A percentile compares a stretch with the other conserved stretches of the same genome.
Conservation (phyloP, 2,329 filamentous ascomycete species). For the Colletotrichum tropicale region DNA sequence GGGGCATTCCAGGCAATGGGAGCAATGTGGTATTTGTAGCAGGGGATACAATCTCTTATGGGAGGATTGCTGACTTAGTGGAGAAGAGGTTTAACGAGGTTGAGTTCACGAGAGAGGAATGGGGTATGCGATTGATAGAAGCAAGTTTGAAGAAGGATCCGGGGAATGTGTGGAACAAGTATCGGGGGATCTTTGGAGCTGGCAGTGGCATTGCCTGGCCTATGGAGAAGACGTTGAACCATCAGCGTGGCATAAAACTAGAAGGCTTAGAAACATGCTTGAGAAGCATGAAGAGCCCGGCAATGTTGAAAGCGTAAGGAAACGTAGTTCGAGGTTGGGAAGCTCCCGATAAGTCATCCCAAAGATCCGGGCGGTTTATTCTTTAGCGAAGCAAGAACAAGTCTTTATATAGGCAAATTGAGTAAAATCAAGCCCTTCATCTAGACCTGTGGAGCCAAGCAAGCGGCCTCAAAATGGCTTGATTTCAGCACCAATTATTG, state of each 20-base stretch:
- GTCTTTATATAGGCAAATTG: neutral
- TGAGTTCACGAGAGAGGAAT: slow-evolving; percentile 52
- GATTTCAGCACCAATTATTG: neutral
- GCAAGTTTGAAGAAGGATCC: slow-evolving; percentile 51
- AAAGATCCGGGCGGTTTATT: neutral
- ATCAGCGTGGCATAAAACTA: slow-evolving; percentile 48
- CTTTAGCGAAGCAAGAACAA: neutral
- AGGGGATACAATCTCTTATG: slow-evolving; percentile 67
- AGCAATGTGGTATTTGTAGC: slow-evolving; percentile 56
- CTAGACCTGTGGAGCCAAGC: neutral
- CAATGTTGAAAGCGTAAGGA: neutral
- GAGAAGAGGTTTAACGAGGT: slow-evolving; percentile 42
- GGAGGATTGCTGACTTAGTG: slow-evolving; percentile 55
- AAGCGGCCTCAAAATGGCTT: neutral
- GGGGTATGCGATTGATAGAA: slow-evolving; percentile 49
- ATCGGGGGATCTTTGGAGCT: slow-evolving; percentile 64
- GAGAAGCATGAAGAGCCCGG: neutral
- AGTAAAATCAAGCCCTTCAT: neutral
- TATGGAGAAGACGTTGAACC: slow-evolving; percentile 56
- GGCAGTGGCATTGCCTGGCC: slow-evolving; percentile 66
- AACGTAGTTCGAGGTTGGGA: neutral
- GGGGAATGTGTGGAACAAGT: slow-evolving; percentile 58
- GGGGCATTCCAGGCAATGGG: slow-evolving; percentile 31
- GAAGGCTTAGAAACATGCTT: slow-evolving; percentile 46
- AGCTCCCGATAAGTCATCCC: neutral